A percentile compares a stretch with the other conserved stretches of the same genome.
phyloP scores from a whole-genome alignment of 345 rosid genomes.

The Lepidium aucheri region DNA sequence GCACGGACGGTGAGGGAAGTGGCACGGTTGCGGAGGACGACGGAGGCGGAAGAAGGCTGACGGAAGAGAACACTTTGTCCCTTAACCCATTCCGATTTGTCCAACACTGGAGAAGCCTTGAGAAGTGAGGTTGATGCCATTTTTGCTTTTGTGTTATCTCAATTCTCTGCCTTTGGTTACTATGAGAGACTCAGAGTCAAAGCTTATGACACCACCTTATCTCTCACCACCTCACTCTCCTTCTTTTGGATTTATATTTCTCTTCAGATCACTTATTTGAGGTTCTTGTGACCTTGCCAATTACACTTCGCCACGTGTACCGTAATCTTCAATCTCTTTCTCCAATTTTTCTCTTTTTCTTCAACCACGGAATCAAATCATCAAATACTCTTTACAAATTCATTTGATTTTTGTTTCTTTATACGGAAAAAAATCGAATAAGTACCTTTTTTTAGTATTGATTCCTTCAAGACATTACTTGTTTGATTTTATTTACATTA shows the following conservation, averaged over 20 bases:
- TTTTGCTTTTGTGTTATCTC: not conserved
- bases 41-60: conserved; percentile 45
- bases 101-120: conserved; percentile 73
- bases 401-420: conserved; percentile 5
- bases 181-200: conserved; percentile 21
- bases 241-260: conserved; percentile 35
- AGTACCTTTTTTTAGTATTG: not conserved
- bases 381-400: conserved; percentile 10
- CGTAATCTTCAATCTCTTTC: conserved; percentile 33
- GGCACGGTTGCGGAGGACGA: conserved; percentile 41
- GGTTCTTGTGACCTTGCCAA: conserved; percentile 55
- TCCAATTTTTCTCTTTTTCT: not conserved
- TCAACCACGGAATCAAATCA: not conserved
- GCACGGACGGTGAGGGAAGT: conserved; percentile 59
- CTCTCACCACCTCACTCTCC: conserved; percentile 24
- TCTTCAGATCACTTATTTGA: conserved; percentile 61
- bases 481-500: not conserved
- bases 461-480: conserved; percentile 1
- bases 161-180: conserved; percentile 12
- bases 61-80: conserved; percentile 58
- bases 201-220: conserved; percentile 28
- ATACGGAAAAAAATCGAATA: conserved; percentile 1
- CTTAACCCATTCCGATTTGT: conserved; percentile 78
- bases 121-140: conserved; percentile 91
- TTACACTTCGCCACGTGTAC: conserved; percentile 44